phyloP scores from a whole-genome alignment of 2,329 filamentous ascomycete genomes.

The Malbranchea cinnamomea region DNA sequence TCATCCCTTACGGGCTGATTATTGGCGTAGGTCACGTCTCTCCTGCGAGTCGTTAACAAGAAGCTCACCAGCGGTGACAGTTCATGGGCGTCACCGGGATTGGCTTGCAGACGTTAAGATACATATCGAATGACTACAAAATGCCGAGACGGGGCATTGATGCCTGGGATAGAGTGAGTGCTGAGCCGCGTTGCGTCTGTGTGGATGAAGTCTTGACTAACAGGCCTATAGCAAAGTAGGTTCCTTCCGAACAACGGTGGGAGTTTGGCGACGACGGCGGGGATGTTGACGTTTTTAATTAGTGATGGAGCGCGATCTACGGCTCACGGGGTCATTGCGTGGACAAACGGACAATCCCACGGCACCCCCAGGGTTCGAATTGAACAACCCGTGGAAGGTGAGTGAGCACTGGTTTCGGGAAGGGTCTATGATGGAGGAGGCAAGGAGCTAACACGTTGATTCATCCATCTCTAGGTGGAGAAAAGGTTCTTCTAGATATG shows the following conservation, averaged over 20 bases:
- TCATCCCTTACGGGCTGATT: slow-evolving; percentile 50
- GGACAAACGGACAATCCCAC: slow-evolving; percentile 45
- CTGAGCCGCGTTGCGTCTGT: too few species aligned
- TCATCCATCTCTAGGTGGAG: slow-evolving; percentile 20
- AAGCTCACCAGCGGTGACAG: slow-evolving; percentile 24
- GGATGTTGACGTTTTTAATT: too few species aligned
- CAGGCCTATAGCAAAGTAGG: slow-evolving; percentile 38
- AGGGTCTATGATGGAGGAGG: too few species aligned
- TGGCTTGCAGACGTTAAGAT: slow-evolving; percentile 41
- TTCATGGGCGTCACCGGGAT: slow-evolving; percentile 47
- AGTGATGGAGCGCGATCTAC: slow-evolving; percentile 54
- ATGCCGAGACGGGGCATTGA: slow-evolving; percentile 44
- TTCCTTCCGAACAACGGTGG: too few species aligned
- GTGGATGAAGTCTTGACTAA: slow-evolving; percentile 29
- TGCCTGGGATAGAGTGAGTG: slow-evolving; percentile 48
- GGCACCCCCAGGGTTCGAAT: slow-evolving; percentile 48
- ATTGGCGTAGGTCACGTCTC: slow-evolving; percentile 35
- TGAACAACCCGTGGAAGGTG: slow-evolving; percentile 56
- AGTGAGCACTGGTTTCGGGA: too few species aligned
- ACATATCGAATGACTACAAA: slow-evolving; percentile 50
- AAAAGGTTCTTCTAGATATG: slow-evolving; percentile 23
- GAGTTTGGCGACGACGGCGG: too few species aligned
- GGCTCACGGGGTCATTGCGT: slow-evolving; percentile 46
- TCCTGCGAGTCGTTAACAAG: slow-evolving; percentile 6
- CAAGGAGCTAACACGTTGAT: slow-evolving; percentile 1